phyloP scores from a whole-genome alignment of 192 early-diverging fungal genomes.

The Umbelopsis isabellina region DNA sequence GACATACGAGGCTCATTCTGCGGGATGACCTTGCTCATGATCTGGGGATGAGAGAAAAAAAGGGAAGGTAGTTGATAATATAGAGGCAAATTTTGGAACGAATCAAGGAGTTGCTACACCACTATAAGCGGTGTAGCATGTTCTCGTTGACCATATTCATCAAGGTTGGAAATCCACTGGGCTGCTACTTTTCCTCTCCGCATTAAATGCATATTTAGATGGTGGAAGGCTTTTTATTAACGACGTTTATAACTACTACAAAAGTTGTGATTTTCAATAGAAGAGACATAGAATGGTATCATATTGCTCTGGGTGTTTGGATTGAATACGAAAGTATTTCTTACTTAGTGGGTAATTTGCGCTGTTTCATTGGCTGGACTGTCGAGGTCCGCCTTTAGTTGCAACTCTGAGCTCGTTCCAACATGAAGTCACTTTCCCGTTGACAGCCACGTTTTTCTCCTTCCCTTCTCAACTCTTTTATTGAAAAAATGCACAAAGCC shows the following conservation, averaged over 20 bases:
- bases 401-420: no score
- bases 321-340: no score
- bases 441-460: constrained; percentile 7
- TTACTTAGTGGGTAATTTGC: no score
- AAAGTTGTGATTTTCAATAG: no score
- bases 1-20: constrained; percentile 47
- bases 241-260: no score
- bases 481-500: constrained; percentile 61
- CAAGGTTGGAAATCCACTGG: not conserved
- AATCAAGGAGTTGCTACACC: constrained; percentile 21
- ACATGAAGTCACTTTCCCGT: not conserved
- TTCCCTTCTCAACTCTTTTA: not conserved
- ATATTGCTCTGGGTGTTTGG: no score
- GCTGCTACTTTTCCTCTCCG: not conserved
- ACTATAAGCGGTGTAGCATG: constrained; percentile 13
- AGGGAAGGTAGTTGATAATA: not conserved
- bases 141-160: constrained; percentile 20
- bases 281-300: no score
- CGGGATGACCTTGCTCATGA: constrained; percentile 18
- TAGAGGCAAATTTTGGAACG: constrained; percentile 15
- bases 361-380: no score
- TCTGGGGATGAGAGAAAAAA: constrained; percentile 12
- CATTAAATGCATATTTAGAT: not conserved
- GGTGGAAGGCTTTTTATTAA: no score
- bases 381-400: no score